phyloP scores from a whole-genome alignment of 192 early-diverging fungal genomes.

The Coemansia furcata region DNA sequence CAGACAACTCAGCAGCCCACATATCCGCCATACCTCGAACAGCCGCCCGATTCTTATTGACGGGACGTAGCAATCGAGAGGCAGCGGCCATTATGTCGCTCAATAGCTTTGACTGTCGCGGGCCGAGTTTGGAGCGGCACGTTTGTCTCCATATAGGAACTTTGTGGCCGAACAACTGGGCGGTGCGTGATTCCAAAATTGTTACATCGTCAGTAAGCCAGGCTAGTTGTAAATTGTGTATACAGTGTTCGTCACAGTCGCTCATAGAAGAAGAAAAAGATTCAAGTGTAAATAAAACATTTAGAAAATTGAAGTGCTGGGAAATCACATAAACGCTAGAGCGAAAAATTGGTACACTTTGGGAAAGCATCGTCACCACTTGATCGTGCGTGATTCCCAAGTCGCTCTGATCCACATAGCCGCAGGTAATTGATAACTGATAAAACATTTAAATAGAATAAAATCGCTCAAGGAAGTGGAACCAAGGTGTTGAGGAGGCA shows the following conservation, averaged over 20 bases:
- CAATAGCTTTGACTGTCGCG: neutral
- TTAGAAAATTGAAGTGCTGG: neutral
- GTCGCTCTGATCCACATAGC: too few species aligned
- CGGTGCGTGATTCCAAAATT: neutral
- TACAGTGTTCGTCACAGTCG: constrained; percentile 30
- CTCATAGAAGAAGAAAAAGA: constrained; percentile 18
- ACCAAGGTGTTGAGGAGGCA: constrained; percentile 44
- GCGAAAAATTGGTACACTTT: neutral
- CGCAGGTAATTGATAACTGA: neutral
- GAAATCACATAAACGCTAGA: neutral
- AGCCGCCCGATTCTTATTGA: neutral
- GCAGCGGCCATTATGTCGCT: constrained; percentile 9
- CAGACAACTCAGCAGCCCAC: constrained; percentile 21
- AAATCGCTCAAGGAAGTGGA: constrained; percentile 33
- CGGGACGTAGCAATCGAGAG: neutral
- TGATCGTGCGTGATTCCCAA: neutral
- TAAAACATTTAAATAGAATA: neutral
- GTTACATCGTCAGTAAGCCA: constrained; percentile 13
- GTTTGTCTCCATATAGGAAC: constrained; percentile 25
- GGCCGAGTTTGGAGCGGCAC: constrained; percentile 6
- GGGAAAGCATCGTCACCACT: neutral
- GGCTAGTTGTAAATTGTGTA: constrained; percentile 28
- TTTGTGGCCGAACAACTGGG: constrained; percentile 14
- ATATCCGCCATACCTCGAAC: neutral
- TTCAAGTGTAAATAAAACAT: neutral